A percentile compares a stretch with the other conserved stretches of the same genome.
Evolutionary conservation across 345 rosid species (phyloP).

Genomic region (Aquilaria malaccensis): DNA sequence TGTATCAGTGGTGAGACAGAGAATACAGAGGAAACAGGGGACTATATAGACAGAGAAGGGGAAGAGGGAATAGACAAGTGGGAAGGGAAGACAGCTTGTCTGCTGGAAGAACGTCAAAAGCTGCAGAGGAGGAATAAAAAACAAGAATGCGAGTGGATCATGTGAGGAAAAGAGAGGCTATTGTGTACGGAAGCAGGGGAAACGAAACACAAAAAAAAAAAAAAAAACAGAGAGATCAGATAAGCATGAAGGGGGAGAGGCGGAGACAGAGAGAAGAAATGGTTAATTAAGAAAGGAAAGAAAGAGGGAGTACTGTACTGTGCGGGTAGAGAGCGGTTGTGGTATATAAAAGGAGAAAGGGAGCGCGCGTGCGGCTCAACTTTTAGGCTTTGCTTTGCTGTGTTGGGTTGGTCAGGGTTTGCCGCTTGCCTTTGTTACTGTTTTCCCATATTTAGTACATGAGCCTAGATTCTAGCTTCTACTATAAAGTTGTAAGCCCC

Average conservation of each 20-base stretch:
- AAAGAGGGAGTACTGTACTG: slow-evolving; percentile 2
- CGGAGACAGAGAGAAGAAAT: slow-evolving; percentile 1
- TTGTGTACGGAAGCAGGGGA: background rate
- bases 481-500: no score
- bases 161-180: slow-evolving; percentile 18
- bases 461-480: no score
- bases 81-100: slow-evolving; percentile 25
- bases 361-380: slow-evolving; percentile 38
- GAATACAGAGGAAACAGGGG: slow-evolving; percentile 4
- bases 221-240: background rate
- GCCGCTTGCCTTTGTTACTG: no score
- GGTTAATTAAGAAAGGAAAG: slow-evolving; percentile 1
- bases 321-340: background rate
- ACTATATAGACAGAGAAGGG: slow-evolving; percentile 16
- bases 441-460: no score
- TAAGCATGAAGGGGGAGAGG: background rate
- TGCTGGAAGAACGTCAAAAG: slow-evolving; percentile 55
- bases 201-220: background rate
- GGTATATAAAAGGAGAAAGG: slow-evolving; percentile 8
- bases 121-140: slow-evolving; percentile 29
- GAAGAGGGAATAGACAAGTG: slow-evolving; percentile 6
- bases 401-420: no score
- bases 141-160: slow-evolving; percentile 24
- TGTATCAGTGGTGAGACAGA: no score
- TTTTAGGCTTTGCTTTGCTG: background rate